Evolutionary conservation across 352 stramenopile species (phyloP).

Genomic region (Peronospora destructor): DNA sequence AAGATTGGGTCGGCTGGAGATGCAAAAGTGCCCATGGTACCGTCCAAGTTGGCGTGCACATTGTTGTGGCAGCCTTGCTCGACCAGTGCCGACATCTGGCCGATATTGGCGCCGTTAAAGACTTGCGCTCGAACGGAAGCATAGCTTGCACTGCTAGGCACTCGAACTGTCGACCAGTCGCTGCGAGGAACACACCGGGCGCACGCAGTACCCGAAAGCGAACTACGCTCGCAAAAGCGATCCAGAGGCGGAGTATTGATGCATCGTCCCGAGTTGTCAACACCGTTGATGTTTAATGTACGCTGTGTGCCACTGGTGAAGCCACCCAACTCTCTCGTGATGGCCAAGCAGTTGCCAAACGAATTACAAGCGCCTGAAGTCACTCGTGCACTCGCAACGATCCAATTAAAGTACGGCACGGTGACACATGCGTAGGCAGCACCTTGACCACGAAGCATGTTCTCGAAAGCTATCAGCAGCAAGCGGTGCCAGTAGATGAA

Average conservation of each 20-base stretch:
- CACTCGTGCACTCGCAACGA: conserved; percentile 41
- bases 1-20: conserved; percentile 61
- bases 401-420: conserved; percentile 75
- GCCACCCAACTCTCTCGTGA: conserved; percentile 37
- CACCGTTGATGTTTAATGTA: conserved; percentile 45
- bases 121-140: conserved; percentile 44
- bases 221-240: conserved; percentile 47
- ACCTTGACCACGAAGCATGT: conserved; percentile 69
- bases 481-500: conserved; percentile 81
- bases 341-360: conserved; percentile 44
- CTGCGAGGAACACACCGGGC: conserved; percentile 45
- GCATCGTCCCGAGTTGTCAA: conserved; percentile 36
- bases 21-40: conserved; percentile 47
- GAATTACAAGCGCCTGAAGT: conserved; percentile 35
- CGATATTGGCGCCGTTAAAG: conserved; percentile 47
- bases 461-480: conserved; percentile 66
- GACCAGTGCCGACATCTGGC: conserved; percentile 39
- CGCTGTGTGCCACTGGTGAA: conserved; percentile 19
- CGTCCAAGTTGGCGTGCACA: conserved; percentile 46
- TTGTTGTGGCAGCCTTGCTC: conserved; percentile 60
- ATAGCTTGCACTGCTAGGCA: conserved; percentile 38
- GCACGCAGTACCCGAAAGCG: conserved; percentile 19
- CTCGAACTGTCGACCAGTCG: conserved; percentile 27
- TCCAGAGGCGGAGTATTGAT: conserved; percentile 31
- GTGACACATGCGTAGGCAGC: conserved; percentile 58